Conservation (phyloP, 176 grass and related monocot genomes). For the Paspalum notatum region DNA sequence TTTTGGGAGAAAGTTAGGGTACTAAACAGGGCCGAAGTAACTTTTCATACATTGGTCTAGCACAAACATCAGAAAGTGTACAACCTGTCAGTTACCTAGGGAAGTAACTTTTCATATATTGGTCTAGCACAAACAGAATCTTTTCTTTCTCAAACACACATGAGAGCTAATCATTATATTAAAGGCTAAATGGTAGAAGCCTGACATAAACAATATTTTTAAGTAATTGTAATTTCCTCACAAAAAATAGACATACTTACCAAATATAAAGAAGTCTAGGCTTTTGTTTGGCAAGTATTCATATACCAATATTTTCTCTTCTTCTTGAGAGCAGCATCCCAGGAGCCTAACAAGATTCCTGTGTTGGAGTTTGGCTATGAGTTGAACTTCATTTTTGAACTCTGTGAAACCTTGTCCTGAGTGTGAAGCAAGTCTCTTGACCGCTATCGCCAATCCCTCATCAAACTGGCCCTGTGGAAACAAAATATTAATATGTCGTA, state of each 20-base stretch:
- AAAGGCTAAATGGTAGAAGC: too few relatives aligned
- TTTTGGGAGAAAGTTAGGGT: too few relatives aligned
- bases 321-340: conserved; percentile 48
- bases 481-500: background rate
- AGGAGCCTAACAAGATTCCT: conserved; percentile 47
- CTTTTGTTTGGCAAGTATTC: conserved; percentile 58
- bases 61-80: too few relatives aligned
- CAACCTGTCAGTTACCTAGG: too few relatives aligned
- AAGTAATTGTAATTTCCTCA: too few relatives aligned
- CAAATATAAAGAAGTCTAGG: conserved; percentile 53
- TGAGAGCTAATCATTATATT: too few relatives aligned
- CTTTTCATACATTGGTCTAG: too few relatives aligned
- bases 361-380: conserved; percentile 50
- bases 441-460: conserved; percentile 2
- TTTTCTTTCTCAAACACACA: too few relatives aligned
- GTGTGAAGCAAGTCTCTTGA: conserved; percentile 44
- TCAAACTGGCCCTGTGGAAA: background rate
- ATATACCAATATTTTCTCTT: conserved; percentile 48
- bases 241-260: too few relatives aligned
- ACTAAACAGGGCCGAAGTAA: too few relatives aligned
- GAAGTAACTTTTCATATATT: too few relatives aligned
- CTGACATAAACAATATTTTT: background rate
- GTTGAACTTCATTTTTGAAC: conserved; percentile 45
- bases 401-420: conserved; percentile 39
- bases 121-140: too few relatives aligned